Evolutionary conservation across 176 grass and related monocot species (phyloP).

Genomic region (Ensete ventricosum): DNA sequence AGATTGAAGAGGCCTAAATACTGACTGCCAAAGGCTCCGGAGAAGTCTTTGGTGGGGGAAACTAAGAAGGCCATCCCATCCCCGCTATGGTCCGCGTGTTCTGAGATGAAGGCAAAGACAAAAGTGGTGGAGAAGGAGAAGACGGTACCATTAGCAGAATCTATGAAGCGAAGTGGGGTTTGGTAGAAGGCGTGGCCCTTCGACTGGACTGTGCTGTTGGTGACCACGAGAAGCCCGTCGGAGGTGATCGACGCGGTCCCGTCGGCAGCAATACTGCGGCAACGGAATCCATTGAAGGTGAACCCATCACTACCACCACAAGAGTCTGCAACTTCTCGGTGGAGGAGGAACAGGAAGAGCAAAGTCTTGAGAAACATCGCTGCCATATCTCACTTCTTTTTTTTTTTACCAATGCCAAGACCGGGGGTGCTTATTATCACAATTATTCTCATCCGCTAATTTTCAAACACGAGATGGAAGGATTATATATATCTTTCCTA

Average conservation of each 20-base stretch:
- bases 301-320: no score
- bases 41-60: not conserved
- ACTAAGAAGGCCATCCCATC: constrained; percentile 28
- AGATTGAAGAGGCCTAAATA: constrained; percentile 22
- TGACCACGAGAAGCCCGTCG: constrained; percentile 19
- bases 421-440: no score
- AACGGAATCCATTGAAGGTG: constrained; percentile 29
- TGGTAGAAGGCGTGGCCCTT: constrained; percentile 26
- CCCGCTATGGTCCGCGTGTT: not conserved
- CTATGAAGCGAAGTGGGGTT: constrained; percentile 8
- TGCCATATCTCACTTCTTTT: no score
- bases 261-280: constrained; percentile 17
- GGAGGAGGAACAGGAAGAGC: no score
- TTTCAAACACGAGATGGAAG: no score
- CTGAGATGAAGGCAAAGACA: not conserved
- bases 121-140: not conserved
- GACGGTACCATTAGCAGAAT: not conserved
- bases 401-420: no score
- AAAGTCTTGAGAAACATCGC: no score
- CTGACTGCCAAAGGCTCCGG: constrained; percentile 5
- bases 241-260: constrained; percentile 9
- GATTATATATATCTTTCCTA: no score
- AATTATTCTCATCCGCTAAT: no score
- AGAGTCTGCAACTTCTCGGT: no score
- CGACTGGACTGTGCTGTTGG: constrained; percentile 1